Evolutionary conservation across 768 basidiomycete genomes (phyloP), one percentile per base, ranked within the genome.

Genomic region (Hygrophoropsis aurantiaca): DNA sequence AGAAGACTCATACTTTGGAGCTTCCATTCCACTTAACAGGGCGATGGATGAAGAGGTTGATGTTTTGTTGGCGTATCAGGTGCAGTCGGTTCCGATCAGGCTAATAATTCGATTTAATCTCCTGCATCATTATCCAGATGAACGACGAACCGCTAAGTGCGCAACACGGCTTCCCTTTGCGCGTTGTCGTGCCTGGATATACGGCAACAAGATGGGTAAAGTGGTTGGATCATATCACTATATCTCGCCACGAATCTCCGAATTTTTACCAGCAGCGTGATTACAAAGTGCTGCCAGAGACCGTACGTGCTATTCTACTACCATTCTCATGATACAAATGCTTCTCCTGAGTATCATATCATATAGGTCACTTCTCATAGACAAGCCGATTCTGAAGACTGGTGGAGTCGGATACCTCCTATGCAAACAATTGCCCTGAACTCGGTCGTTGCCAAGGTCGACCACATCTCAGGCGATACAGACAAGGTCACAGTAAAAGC

Each of bases 191-290:
- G 1, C 86, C 86, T 0, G 85, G 86, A 3, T 78, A 74, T 54
- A 69, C 79, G 13, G 85, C 85, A 5, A 85, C 82, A 21, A 78
- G 85, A 11, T 85, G 84, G 82, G 84, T 86, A 6, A 87, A 88
- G 69, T 88, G 86, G 85, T 69, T 85, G 0, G 81, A 85, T 55
- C 78, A 69, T 1, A 80, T 87, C 55, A 65, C 72, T 21, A 57
- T 86, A 47, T 77, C 81, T 4, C 55, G 42, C 3, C 26, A 47
- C 6, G 84, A 87, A 63, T 84, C 83, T 1, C 73, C 76, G 24
- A 85, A 83, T 58, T 85, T 80, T 61, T 87, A 85, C 57, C 84
- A 87, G 52, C 83, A 85, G 59, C 74, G 73, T 3, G 86, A 87
- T 60, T 89, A 87, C 65, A 86, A 81, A 52, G 64, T 86, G 44